phyloP scores from a whole-genome alignment of 208 protist genomes.

The Wallacemonas collosoma region DNA sequence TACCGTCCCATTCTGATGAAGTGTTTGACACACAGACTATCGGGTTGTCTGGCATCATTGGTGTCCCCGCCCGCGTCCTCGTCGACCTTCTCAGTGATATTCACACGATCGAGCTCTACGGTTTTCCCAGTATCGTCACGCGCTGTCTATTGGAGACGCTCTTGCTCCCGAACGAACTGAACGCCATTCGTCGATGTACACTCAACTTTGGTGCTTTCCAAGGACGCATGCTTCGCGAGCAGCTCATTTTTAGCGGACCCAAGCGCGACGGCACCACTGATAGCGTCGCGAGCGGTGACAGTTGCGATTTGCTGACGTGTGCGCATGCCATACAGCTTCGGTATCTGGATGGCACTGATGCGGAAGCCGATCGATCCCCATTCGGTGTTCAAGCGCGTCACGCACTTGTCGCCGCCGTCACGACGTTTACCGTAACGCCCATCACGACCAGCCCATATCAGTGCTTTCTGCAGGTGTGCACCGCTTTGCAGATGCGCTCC shows the following conservation, averaged over 20 bases:
- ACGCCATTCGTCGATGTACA: constrained; percentile 38
- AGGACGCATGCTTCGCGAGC: constrained; percentile 47
- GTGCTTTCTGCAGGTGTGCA: constrained; percentile 53
- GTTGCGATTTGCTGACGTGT: background rate
- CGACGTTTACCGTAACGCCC: constrained; percentile 29
- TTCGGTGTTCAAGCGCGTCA: constrained; percentile 36
- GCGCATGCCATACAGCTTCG: constrained; percentile 29
- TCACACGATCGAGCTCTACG: constrained; percentile 40
- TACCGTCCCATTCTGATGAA: too few relatives aligned
- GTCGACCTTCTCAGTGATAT: constrained; percentile 33
- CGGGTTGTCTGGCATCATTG: constrained; percentile 40
- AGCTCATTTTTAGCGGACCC: constrained; percentile 23
- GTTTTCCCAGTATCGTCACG: constrained; percentile 24
- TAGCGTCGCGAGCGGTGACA: background rate
- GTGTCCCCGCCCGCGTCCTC: constrained; percentile 35
- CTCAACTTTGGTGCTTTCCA: constrained; percentile 26
- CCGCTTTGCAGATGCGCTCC: constrained; percentile 22
- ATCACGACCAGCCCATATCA: constrained; percentile 45
- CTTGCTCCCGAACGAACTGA: constrained; percentile 19
- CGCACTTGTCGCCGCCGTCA: constrained; percentile 17
- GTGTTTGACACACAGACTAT: constrained; percentile 8
- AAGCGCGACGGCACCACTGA: background rate
- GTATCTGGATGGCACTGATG: constrained; percentile 34
- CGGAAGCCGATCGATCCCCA: constrained; percentile 42
- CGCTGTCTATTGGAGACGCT: constrained; percentile 52